phyloP scores from a whole-genome alignment of 1,284 basidiomycete species.

The Malassezia equina region DNA sequence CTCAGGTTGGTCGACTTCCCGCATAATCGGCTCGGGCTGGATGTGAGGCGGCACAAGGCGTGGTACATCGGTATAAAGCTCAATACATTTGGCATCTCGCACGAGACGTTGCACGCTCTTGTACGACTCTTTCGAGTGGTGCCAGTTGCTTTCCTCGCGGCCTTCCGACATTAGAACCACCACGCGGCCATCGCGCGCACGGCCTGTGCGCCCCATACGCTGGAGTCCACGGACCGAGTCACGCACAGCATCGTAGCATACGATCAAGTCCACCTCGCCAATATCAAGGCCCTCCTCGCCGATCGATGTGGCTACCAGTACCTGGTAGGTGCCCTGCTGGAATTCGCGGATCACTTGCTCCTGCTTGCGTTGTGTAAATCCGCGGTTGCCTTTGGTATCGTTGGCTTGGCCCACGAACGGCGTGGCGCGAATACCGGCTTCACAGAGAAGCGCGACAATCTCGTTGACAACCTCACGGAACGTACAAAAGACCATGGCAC shows the following conservation, averaged over 20 bases:
- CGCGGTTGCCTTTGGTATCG: slow-evolving; percentile 74
- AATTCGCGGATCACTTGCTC: slow-evolving; percentile 77
- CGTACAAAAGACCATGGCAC: slow-evolving; percentile 92
- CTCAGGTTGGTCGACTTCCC: slow-evolving; percentile 55
- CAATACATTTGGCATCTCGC: slow-evolving; percentile 70
- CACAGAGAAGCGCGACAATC: slow-evolving; percentile 59
- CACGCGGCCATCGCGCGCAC: slow-evolving; percentile 78
- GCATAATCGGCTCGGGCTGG: slow-evolving; percentile 68
- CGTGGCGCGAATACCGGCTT: slow-evolving; percentile 57
- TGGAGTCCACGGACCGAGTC: slow-evolving; percentile 91
- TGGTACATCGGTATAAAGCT: slow-evolving; percentile 82
- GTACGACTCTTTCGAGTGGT: slow-evolving; percentile 77
- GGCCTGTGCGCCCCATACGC: slow-evolving; percentile 87
- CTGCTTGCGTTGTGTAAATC: slow-evolving; percentile 83
- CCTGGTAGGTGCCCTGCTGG: slow-evolving; percentile 76
- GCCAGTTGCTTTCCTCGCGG: slow-evolving; percentile 83
- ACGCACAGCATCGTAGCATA: slow-evolving; percentile 94
- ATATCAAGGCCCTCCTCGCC: slow-evolving; percentile 99
- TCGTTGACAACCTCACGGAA: slow-evolving; percentile 82
- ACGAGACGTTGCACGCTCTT: slow-evolving; percentile 81
- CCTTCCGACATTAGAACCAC: slow-evolving; percentile 85
- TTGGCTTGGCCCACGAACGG: slow-evolving; percentile 83
- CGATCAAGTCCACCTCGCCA: slow-evolving; percentile 91
- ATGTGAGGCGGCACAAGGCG: slow-evolving; percentile 70
- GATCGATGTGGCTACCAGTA: slow-evolving; percentile 89